phyloP scores from a whole-genome alignment of 192 early-diverging fungal species.

The Cladochytrium replicatum region DNA sequence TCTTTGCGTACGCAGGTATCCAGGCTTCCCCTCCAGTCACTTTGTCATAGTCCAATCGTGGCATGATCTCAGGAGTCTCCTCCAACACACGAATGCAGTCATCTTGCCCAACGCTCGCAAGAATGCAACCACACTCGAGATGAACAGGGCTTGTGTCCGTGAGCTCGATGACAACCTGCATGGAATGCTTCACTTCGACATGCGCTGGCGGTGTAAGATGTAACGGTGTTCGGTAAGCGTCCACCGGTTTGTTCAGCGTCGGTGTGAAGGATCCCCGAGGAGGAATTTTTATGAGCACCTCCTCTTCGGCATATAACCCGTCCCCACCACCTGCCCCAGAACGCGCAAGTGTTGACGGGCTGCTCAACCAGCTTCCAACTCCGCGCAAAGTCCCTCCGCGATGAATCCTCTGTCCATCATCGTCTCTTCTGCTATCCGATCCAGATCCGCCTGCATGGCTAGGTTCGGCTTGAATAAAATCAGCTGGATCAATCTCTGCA shows the following conservation, averaged over 20 bases:
- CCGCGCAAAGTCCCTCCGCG: no score
- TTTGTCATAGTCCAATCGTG: constrained; percentile 41
- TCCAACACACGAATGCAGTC: constrained; percentile 31
- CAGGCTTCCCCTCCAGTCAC: constrained; percentile 34
- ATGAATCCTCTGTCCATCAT: no score
- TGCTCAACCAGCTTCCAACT: neutral
- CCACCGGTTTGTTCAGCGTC: constrained; percentile 14
- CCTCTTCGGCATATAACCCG: constrained; percentile 34
- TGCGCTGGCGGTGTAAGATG: constrained; percentile 14
- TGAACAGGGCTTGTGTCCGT: constrained; percentile 29
- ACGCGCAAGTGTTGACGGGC: no score
- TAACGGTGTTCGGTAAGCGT: constrained; percentile 9
- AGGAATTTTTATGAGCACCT: constrained; percentile 24
- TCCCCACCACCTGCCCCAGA: no score
- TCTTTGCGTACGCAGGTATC: constrained; percentile 30
- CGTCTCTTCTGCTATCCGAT: no score
- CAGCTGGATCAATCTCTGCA: no score
- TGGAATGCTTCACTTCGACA: constrained; percentile 32
- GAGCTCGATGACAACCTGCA: constrained; percentile 38
- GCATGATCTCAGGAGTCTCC: constrained; percentile 25
- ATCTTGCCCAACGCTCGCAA: constrained; percentile 25
- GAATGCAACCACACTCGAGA: constrained; percentile 33
- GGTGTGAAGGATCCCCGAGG: constrained; percentile 24
- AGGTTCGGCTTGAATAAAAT: no score
- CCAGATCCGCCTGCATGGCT: no score